phyloP scores from a whole-genome alignment of 2,329 filamentous ascomycete species.

The Penicillium sp. region DNA sequence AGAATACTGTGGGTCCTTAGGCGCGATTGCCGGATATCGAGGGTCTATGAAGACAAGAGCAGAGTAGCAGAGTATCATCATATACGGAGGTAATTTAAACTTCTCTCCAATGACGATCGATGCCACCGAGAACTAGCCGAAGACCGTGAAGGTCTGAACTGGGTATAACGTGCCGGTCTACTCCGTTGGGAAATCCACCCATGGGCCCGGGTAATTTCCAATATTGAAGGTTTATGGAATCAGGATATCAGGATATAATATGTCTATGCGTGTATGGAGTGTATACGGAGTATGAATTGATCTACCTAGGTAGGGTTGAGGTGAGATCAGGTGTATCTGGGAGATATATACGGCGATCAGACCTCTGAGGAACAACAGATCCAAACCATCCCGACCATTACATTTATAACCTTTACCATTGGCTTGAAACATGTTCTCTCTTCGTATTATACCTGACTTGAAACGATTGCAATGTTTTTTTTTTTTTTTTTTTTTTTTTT shows the following conservation, averaged over 20 bases:
- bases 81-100: conserved; percentile 17
- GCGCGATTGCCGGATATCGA: background rate
- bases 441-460: background rate
- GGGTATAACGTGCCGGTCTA: conserved; percentile 18
- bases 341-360: conserved; percentile 10
- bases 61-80: background rate
- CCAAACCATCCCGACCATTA: background rate
- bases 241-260: background rate
- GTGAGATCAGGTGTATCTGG: background rate
- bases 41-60: background rate
- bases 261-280: too few relatives aligned
- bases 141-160: conserved; percentile 16
- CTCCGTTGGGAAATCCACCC: conserved; percentile 1
- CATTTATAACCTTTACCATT: background rate
- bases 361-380: conserved; percentile 7
- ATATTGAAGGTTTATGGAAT: background rate
- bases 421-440: background rate
- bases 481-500: conserved; percentile 4
- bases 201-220: background rate
- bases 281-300: background rate
- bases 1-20: background rate
- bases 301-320: background rate
- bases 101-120: conserved; percentile 26
- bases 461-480: background rate
- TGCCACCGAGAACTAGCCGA: conserved; percentile 21